These are phyloP conservation scores for Pilasporangium apinafurcum DNA, from an alignment of 352 stramenopile genomes.

Conservation along the genomic window DNA sequence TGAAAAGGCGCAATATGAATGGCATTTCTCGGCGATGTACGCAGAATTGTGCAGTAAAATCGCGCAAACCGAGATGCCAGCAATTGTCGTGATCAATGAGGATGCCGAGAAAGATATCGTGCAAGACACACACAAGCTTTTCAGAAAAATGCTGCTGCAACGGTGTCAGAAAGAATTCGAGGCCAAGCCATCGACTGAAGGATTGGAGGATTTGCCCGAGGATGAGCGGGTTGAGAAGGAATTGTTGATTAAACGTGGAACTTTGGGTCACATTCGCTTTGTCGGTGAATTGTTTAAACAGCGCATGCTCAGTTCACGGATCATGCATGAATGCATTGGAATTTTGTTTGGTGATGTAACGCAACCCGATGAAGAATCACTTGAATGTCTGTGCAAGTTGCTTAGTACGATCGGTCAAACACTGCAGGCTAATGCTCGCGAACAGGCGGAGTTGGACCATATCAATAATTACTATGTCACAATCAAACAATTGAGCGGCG, in stretches of 20 bases:
- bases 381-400: constrained; percentile 95
- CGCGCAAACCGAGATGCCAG: constrained; percentile 76
- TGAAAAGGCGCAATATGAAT: constrained; percentile 93
- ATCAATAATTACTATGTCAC: constrained; percentile 67
- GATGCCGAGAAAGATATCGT: constrained; percentile 54
- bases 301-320: constrained; percentile 91
- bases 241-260: constrained; percentile 71
- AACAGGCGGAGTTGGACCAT: constrained; percentile 43
- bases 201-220: constrained; percentile 40
- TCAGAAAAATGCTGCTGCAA: constrained; percentile 91
- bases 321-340: constrained; percentile 91
- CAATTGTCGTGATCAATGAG: constrained; percentile 58
- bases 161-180: constrained; percentile 95
- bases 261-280: constrained; percentile 93
- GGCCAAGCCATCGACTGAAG: constrained; percentile 72
- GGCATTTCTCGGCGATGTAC: constrained; percentile 96
- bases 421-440: constrained; percentile 60
- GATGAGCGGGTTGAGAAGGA: constrained; percentile 69
- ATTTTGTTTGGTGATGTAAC: constrained; percentile 72
- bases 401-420: constrained; percentile 90
- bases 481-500: constrained; percentile 60
- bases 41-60: constrained; percentile 92
- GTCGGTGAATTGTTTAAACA: constrained; percentile 96
- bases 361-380: constrained; percentile 90
- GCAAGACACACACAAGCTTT: constrained; percentile 84